Percentiles rank a stretch among this genome's conserved stretches.
Evolutionary conservation across 2,329 filamentous ascomycete genomes (phyloP).

Genomic region (Fusarium nisikadoi): DNA sequence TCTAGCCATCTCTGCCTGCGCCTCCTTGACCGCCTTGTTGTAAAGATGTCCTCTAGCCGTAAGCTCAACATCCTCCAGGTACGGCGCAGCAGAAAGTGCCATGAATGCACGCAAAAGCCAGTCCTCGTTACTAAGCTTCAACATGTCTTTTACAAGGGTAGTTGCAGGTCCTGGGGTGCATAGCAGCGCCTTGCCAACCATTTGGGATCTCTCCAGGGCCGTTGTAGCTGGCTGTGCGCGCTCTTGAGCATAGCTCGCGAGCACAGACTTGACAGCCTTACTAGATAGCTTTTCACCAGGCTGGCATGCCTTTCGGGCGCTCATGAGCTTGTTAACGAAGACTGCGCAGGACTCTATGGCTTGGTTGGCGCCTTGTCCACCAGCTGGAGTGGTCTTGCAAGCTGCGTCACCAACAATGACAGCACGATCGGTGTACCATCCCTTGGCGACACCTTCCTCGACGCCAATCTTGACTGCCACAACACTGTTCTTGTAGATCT

Average conservation of each 20-base stretch:
- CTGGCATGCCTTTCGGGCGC: neutral
- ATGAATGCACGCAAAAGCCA: neutral
- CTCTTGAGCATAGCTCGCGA: neutral
- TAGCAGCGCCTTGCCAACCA: neutral
- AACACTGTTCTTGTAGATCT: neutral
- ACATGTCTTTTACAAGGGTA: neutral
- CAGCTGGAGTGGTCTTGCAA: neutral
- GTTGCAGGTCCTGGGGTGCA: neutral
- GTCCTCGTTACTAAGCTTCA: neutral
- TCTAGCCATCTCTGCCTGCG: neutral
- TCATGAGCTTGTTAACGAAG: neutral
- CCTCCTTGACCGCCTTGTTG: neutral
- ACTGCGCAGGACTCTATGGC: neutral
- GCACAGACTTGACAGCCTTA: neutral
- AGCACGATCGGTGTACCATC: neutral
- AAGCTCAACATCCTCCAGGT: neutral
- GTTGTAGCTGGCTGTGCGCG: neutral
- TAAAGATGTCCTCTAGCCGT: neutral
- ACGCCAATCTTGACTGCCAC: neutral
- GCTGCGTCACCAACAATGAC: neutral
- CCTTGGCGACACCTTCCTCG: neutral
- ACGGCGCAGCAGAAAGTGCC: neutral
- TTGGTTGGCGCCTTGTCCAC: constrained; percentile 1
- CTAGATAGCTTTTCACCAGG: neutral
- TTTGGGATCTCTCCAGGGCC: neutral